Conservation (phyloP, 768 basidiomycete species). For the Serendipita sp. region DNA sequence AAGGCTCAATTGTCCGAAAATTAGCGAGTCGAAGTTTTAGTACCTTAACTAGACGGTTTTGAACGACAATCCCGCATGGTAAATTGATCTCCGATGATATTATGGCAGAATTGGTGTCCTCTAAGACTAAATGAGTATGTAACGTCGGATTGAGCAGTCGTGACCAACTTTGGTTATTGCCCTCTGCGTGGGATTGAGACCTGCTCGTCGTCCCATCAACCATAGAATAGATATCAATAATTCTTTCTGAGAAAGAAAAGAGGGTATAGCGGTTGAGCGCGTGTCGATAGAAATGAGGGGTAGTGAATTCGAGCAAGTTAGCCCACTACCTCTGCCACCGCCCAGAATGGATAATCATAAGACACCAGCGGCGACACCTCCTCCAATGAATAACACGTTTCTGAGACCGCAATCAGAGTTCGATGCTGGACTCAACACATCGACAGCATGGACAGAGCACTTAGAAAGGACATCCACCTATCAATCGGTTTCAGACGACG, state of each 20-base stretch:
- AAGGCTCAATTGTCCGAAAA: neutral
- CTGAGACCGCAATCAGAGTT: constrained; percentile 28
- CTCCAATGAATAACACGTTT: constrained; percentile 15
- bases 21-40: neutral
- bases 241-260: neutral
- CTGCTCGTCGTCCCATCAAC: neutral
- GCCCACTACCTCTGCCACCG: neutral
- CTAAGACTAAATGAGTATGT: neutral
- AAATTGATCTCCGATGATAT: neutral
- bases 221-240: neutral
- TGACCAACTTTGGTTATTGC: neutral
- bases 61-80: constrained; percentile 12
- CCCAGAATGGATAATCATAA: neutral
- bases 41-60: constrained; percentile 34
- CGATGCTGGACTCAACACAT: constrained; percentile 64
- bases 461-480: constrained; percentile 23
- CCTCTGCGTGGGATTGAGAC: neutral
- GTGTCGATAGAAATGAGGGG: neutral
- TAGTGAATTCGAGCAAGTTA: neutral
- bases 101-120: neutral
- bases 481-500: constrained; percentile 27
- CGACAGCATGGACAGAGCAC: constrained; percentile 58
- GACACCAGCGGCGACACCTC: constrained; percentile 9
- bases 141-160: neutral
- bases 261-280: neutral